A percentile compares a stretch with the other conserved stretches of the same genome.
These are phyloP conservation scores for Dendryphion nanum DNA, from an alignment of 2,329 filamentous ascomycete genomes.

Conservation along the genomic window DNA sequence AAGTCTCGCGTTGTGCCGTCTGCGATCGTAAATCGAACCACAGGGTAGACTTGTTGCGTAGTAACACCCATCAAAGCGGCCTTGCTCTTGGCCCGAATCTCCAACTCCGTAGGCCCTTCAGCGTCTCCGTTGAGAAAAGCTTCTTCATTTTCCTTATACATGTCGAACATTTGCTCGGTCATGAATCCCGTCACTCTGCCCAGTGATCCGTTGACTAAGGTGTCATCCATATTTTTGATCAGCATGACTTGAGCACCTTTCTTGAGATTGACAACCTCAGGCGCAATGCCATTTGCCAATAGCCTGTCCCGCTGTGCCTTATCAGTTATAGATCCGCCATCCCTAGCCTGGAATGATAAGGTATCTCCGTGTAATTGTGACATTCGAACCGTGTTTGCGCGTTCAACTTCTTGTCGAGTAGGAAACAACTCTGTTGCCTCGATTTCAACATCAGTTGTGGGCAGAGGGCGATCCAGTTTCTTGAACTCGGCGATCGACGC, in stretches of 20 bases:
- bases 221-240: slow-evolving; percentile 98
- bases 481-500: slow-evolving; percentile 76
- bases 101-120: slow-evolving; percentile 38
- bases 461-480: slow-evolving; percentile 63
- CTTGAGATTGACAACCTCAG: slow-evolving; percentile 75
- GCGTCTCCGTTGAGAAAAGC: slow-evolving; percentile 52
- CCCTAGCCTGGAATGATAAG: slow-evolving; percentile 69
- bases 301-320: slow-evolving; percentile 70
- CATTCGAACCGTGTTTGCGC: slow-evolving; percentile 76
- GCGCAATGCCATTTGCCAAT: slow-evolving; percentile 89
- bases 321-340: slow-evolving; percentile 69
- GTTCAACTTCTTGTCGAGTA: slow-evolving; percentile 84
- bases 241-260: slow-evolving; percentile 96
- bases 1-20: slow-evolving; percentile 76
- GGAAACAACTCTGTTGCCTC: slow-evolving; percentile 92
- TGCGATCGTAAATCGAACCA: slow-evolving; percentile 78
- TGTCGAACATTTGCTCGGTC: slow-evolving; percentile 62
- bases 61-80: slow-evolving; percentile 48
- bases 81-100: slow-evolving; percentile 50
- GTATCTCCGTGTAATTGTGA: slow-evolving; percentile 66
- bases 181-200: slow-evolving; percentile 84
- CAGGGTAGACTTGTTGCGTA: slow-evolving; percentile 65
- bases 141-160: slow-evolving; percentile 58
- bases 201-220: slow-evolving; percentile 88
- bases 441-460: slow-evolving; percentile 68